Conservation (phyloP, 2,329 filamentous ascomycete species). For the Stemphylium lycopersici region DNA sequence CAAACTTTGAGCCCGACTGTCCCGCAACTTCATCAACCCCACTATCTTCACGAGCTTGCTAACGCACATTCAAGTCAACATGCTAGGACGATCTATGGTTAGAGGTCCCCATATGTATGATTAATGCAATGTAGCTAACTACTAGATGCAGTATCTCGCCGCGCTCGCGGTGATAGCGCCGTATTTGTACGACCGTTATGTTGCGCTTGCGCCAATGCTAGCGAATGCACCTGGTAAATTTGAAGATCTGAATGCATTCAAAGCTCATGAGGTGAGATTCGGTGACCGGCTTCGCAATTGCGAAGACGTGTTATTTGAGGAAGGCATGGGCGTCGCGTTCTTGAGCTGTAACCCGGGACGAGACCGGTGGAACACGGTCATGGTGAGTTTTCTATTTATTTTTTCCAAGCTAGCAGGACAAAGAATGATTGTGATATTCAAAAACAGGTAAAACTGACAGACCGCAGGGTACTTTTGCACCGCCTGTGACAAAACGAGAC, state of each 20-base stretch:
- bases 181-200: slow-evolving; percentile 38
- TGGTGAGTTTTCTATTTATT: no score
- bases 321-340: slow-evolving; percentile 46
- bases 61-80: not conserved
- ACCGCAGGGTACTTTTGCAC: slow-evolving; percentile 39
- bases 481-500: slow-evolving; percentile 11
- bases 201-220: slow-evolving; percentile 21
- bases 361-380: slow-evolving; percentile 55
- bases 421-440: not conserved
- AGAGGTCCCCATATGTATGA: not conserved
- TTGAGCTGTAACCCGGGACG: slow-evolving; percentile 53
- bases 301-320: slow-evolving; percentile 52
- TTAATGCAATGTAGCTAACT: not conserved
- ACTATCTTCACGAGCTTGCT: not conserved
- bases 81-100: slow-evolving; percentile 8
- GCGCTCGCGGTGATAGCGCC: slow-evolving; percentile 25
- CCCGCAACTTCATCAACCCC: not conserved
- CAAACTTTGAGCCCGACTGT: not conserved
- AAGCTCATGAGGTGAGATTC: slow-evolving; percentile 42
- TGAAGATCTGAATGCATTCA: slow-evolving; percentile 29
- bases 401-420: no score
- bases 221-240: slow-evolving; percentile 31
- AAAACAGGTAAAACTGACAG: not conserved
- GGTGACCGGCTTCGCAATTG: slow-evolving; percentile 50
- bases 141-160: slow-evolving; percentile 14